Evolutionary conservation across 192 early-diverging fungal species (phyloP).

Genomic region (Linderina pennispora): DNA sequence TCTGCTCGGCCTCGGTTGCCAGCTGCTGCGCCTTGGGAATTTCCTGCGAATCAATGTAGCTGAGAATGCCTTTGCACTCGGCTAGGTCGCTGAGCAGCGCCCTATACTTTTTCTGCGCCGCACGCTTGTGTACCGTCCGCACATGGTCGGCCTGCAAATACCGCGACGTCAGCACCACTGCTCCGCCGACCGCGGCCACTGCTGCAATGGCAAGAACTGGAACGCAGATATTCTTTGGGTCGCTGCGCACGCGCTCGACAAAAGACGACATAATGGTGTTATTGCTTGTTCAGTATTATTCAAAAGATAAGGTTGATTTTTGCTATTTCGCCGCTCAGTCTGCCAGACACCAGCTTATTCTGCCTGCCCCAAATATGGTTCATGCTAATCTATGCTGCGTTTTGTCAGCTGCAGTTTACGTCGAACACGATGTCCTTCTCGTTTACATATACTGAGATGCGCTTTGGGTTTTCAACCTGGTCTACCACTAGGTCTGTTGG

Average conservation of each 20-base stretch:
- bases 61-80: conserved; percentile 29
- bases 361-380: not conserved
- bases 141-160: conserved; percentile 23
- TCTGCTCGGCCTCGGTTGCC: conserved; percentile 1
- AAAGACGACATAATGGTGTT: too few species aligned
- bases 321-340: too few species aligned
- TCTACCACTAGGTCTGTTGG: conserved; percentile 21
- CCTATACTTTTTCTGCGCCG: conserved; percentile 23
- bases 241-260: not conserved
- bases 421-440: conserved; percentile 16
- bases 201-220: conserved; percentile 7
- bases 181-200: conserved; percentile 9
- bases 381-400: not conserved
- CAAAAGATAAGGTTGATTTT: too few species aligned
- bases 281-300: too few species aligned
- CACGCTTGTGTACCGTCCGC: conserved; percentile 13
- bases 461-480: conserved; percentile 12
- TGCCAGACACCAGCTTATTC: too few species aligned
- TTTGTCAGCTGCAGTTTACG: conserved; percentile 25
- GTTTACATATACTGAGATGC: conserved; percentile 31
- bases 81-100: conserved; percentile 20
- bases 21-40: conserved; percentile 13
- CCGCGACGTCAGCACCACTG: conserved; percentile 10
- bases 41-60: conserved; percentile 18
- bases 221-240: conserved; percentile 3